Evolutionary conservation across 2,329 filamentous ascomycete genomes (phyloP).

Genomic region (Orbilia oligospora): DNA sequence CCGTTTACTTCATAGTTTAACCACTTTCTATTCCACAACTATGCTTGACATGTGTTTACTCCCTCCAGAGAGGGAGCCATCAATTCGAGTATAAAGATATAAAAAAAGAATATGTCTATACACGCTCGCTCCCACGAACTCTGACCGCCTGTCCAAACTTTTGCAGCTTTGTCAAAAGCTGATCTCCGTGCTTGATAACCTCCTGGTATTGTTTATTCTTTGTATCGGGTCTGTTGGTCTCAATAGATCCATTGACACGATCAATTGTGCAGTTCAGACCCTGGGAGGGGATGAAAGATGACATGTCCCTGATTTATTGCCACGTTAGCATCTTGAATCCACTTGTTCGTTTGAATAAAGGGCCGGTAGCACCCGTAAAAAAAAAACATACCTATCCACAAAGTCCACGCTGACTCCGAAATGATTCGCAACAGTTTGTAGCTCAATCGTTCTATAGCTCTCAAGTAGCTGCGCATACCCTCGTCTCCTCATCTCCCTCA

Average conservation of each 20-base stretch:
- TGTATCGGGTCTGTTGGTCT: constrained; percentile 96
- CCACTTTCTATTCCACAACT: constrained; percentile 28
- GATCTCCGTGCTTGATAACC: constrained; percentile 96
- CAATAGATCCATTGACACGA: constrained; percentile 94
- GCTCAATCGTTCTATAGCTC: constrained; percentile 95
- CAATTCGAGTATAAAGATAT: background rate
- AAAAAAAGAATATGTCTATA: constrained; percentile 34
- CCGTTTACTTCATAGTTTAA: background rate
- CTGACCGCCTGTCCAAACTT: constrained; percentile 98
- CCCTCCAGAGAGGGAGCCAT: background rate
- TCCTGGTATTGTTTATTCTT: constrained; percentile 99
- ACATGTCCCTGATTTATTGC: constrained; percentile 78
- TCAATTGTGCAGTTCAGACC: constrained; percentile 98
- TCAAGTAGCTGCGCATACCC: constrained; percentile 97
- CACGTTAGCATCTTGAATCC: constrained; percentile 27
- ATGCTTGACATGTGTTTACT: constrained; percentile 19
- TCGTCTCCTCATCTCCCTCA: constrained; percentile 96
- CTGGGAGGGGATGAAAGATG: constrained; percentile 95
- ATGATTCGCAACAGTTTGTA: constrained; percentile 96
- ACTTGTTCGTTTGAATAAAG: no score
- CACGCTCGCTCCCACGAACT: constrained; percentile 85
- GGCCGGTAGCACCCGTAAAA: no score
- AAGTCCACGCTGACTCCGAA: constrained; percentile 98
- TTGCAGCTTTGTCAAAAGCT: constrained; percentile 98
- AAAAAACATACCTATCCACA: constrained; percentile 80